Evolutionary conservation across 495 filamentous ascomycete genomes (phyloP).

Genomic region (Cercophora scortea): DNA sequence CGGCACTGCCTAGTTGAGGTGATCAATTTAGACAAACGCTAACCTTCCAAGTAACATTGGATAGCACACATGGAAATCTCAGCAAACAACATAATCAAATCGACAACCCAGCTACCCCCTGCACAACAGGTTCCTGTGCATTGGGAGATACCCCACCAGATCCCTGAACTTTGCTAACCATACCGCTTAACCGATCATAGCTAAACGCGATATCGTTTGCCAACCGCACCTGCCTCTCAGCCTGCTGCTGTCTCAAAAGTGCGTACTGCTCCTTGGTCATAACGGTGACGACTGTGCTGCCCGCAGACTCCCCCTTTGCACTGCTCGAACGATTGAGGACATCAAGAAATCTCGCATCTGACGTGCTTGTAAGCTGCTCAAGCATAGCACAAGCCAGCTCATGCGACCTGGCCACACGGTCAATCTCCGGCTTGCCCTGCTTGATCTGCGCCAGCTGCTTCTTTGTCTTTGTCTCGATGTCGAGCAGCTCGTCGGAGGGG

Average conservation of each 20-base stretch:
- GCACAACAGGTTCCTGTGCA: too few species aligned
- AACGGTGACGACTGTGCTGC: neutral
- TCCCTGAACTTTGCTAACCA: neutral
- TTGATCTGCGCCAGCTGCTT: neutral
- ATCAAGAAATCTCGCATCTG: neutral
- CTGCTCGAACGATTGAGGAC: neutral
- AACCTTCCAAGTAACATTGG: too few species aligned
- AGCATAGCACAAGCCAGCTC: conserved; percentile 2
- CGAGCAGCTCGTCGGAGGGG: neutral
- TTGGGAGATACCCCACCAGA: too few species aligned
- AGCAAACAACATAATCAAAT: too few species aligned
- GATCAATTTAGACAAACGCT: too few species aligned
- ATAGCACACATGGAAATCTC: too few species aligned
- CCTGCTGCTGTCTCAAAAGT: neutral
- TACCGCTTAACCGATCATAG: neutral
- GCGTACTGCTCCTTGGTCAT: neutral
- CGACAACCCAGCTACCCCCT: too few species aligned
- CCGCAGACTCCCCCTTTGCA: neutral
- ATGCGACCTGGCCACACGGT: neutral
- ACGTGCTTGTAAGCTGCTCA: neutral
- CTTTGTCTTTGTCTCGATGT: conserved; percentile 1
- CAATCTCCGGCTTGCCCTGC: neutral
- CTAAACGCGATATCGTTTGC: neutral
- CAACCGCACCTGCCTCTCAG: neutral
- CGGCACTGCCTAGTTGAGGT: too few species aligned